Conservation (phyloP, 177 flowering plant species). For the Vitis hybrid region DNA sequence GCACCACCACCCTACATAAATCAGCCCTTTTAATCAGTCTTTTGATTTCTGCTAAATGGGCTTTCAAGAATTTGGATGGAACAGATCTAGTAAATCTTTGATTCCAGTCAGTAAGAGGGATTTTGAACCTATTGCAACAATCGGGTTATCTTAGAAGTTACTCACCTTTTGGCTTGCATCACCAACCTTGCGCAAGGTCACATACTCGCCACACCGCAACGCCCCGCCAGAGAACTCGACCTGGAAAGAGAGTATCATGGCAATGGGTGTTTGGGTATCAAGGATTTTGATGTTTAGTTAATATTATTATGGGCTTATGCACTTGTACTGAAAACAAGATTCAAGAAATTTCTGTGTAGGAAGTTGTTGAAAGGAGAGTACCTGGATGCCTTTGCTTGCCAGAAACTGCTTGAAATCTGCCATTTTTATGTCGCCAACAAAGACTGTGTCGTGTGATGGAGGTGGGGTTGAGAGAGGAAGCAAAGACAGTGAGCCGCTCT, state of each 20-base stretch:
- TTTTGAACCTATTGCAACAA: neutral
- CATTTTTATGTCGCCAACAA: constrained; percentile 92
- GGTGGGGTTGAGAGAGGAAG: constrained; percentile 72
- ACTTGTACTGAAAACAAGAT: no score
- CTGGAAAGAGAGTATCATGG: constrained; percentile 30
- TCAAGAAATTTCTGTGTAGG: neutral
- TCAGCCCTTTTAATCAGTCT: neutral
- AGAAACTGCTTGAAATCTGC: constrained; percentile 97
- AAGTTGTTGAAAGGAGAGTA: constrained; percentile 21
- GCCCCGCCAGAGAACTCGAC: constrained; percentile 93
- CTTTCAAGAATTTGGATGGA: no score
- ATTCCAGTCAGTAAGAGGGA: no score
- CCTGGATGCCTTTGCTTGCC: constrained; percentile 87
- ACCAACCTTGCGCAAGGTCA: constrained; percentile 84
- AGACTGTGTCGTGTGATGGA: constrained; percentile 84
- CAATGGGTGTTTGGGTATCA: neutral
- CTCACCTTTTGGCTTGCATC: constrained; percentile 83
- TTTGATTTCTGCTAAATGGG: neutral
- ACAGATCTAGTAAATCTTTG: no score
- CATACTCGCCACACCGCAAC: constrained; percentile 86
- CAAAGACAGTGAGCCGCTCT: constrained; percentile 58
- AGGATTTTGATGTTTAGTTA: neutral
- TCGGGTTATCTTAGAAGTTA: neutral
- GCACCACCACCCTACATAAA: constrained; percentile 60
- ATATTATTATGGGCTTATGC: neutral